Evolutionary conservation across 306 rosid genomes (phyloP).

Genomic region (Rosa rugosa): DNA sequence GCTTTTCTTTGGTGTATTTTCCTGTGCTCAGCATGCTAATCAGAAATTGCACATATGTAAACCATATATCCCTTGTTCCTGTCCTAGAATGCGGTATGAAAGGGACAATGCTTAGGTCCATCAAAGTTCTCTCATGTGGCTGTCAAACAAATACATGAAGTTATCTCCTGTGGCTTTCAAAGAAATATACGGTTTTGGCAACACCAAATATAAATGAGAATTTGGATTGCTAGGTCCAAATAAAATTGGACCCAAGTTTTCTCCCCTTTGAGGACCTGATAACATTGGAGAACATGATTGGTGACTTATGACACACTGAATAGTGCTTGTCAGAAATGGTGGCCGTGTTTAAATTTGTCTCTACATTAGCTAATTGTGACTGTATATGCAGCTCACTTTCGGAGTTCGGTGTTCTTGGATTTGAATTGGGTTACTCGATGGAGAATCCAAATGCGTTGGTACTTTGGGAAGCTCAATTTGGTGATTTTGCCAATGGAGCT

Average conservation of each 20-base stretch:
- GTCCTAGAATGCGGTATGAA: neutral
- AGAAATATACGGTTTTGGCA: neutral
- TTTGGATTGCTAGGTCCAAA: neutral
- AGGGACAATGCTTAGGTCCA: neutral
- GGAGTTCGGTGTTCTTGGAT: slow-evolving; percentile 95
- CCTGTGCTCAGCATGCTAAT: no score
- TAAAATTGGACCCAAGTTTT: neutral
- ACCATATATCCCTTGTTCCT: neutral
- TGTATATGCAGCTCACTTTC: slow-evolving; percentile 76
- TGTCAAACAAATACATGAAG: neutral
- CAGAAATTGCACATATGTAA: neutral
- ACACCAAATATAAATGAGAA: neutral
- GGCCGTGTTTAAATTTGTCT: slow-evolving; percentile 7
- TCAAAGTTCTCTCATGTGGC: no score
- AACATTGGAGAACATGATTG: neutral
- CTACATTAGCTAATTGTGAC: slow-evolving; percentile 18
- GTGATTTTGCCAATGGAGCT: slow-evolving; percentile 96
- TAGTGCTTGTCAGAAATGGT: slow-evolving; percentile 5
- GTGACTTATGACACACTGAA: neutral
- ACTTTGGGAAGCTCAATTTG: slow-evolving; percentile 99
- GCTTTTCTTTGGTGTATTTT: no score
- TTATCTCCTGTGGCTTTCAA: no score
- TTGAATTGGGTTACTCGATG: slow-evolving; percentile 96
- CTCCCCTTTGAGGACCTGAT: neutral
- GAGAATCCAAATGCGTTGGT: slow-evolving; percentile 92